Conservation (phyloP, 2,329 filamentous ascomycete genomes). For the Aspergillus calidoustus region DNA sequence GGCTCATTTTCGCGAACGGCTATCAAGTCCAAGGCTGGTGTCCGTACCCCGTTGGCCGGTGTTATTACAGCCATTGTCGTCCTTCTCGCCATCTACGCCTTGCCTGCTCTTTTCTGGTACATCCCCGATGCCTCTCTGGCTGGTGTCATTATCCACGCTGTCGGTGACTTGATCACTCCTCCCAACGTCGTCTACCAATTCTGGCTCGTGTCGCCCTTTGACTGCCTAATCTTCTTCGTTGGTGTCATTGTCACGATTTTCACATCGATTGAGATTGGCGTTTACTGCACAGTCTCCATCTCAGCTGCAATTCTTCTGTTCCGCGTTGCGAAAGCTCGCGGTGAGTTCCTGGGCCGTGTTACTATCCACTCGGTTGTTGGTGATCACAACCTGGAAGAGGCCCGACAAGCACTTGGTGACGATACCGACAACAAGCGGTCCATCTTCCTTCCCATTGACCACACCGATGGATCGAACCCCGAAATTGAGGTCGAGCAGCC, state of each 20-base stretch:
- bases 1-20: slow-evolving; percentile 96
- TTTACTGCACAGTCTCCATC: slow-evolving; percentile 81
- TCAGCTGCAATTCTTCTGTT: slow-evolving; percentile 80
- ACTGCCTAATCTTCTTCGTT: slow-evolving; percentile 89
- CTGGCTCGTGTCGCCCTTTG: slow-evolving; percentile 88
- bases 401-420: slow-evolving; percentile 45
- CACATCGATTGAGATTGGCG: slow-evolving; percentile 84
- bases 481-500: slow-evolving; percentile 77
- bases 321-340: slow-evolving; percentile 80
- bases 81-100: slow-evolving; percentile 84
- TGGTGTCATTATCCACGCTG: slow-evolving; percentile 93
- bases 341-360: slow-evolving; percentile 81
- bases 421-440: slow-evolving; percentile 60
- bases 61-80: slow-evolving; percentile 86
- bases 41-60: slow-evolving; percentile 87
- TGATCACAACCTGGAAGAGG: slow-evolving; percentile 71
- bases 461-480: slow-evolving; percentile 90
- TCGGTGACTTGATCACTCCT: slow-evolving; percentile 87
- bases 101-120: slow-evolving; percentile 90
- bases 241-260: slow-evolving; percentile 92
- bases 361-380: slow-evolving; percentile 83
- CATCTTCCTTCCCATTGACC: slow-evolving; percentile 84
- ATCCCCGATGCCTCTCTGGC: slow-evolving; percentile 81
- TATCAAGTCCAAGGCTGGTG: slow-evolving; percentile 96
- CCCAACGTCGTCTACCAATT: slow-evolving; percentile 94